These are phyloP conservation scores for Leptographium wingfieldii DNA, from an alignment of 2,329 filamentous ascomycete genomes.

Conservation along the genomic window DNA sequence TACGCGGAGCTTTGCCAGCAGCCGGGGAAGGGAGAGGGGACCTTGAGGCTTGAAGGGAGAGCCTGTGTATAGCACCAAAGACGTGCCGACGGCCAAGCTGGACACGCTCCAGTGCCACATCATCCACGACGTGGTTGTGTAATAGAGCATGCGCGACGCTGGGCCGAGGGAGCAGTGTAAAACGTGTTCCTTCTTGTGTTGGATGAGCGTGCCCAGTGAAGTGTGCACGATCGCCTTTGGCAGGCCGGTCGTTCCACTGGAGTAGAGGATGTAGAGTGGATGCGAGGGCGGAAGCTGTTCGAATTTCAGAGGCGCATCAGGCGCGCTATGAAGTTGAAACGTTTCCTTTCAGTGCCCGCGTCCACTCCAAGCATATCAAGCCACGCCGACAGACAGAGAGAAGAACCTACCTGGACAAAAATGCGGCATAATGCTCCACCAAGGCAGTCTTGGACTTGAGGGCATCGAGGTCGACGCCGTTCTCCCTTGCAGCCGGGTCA, in stretches of 20 bases:
- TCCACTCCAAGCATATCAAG: neutral
- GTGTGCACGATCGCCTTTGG: slow-evolving; percentile 95
- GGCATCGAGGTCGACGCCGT: slow-evolving; percentile 28
- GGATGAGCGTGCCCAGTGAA: slow-evolving; percentile 75
- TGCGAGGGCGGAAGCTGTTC: slow-evolving; percentile 72
- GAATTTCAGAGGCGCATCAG: slow-evolving; percentile 45
- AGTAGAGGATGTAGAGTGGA: slow-evolving; percentile 89
- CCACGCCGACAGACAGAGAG: neutral
- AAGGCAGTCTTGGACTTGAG: slow-evolving; percentile 26
- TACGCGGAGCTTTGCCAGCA: slow-evolving; percentile 70
- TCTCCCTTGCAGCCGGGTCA: slow-evolving; percentile 10
- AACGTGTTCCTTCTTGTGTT: slow-evolving; percentile 94
- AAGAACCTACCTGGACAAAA: slow-evolving; percentile 25
- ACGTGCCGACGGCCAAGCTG: slow-evolving; percentile 69
- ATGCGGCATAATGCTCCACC: slow-evolving; percentile 31
- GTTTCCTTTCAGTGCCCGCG: neutral
- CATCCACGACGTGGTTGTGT: slow-evolving; percentile 87
- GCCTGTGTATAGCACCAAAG: slow-evolving; percentile 80
- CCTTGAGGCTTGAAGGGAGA: slow-evolving; percentile 75
- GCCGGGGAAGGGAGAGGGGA: slow-evolving; percentile 66
- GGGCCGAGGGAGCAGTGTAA: slow-evolving; percentile 72
- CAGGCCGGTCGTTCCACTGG: slow-evolving; percentile 72
- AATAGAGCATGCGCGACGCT: slow-evolving; percentile 72
- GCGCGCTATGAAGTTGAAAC: slow-evolving; percentile 18
- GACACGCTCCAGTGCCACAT: slow-evolving; percentile 99